Conservation (phyloP, 2,329 filamentous ascomycete species). For the Hypoxylon sp. region DNA sequence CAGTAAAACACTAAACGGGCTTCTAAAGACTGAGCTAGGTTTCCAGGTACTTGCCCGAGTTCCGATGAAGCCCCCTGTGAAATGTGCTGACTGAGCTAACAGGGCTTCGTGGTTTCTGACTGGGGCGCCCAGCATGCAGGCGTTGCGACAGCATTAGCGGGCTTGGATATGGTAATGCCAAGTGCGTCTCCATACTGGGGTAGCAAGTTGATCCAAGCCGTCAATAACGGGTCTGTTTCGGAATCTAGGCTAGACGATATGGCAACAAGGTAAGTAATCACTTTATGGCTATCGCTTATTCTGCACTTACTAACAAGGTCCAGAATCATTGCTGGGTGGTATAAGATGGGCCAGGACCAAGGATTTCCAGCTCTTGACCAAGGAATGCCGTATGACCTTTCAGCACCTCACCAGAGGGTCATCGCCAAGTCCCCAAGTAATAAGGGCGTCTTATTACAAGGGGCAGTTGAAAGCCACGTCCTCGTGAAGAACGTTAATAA, state of each 20-base stretch:
- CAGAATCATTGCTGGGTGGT: constrained; percentile 67
- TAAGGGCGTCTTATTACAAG: constrained; percentile 61
- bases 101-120: constrained; percentile 76
- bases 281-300: no score
- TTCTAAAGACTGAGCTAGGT: constrained; percentile 73
- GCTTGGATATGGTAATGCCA: constrained; percentile 81
- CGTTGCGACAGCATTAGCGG: constrained; percentile 71
- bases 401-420: constrained; percentile 63
- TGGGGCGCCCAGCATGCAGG: constrained; percentile 77
- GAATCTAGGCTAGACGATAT: constrained; percentile 71
- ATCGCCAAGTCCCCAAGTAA: constrained; percentile 64
- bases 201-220: constrained; percentile 68
- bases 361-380: constrained; percentile 60
- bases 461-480: constrained; percentile 72
- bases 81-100: constrained; percentile 54
- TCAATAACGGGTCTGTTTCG: constrained; percentile 71
- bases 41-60: constrained; percentile 61
- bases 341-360: constrained; percentile 65
- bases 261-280: constrained; percentile 58
- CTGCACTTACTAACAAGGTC: constrained; percentile 17
- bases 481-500: constrained; percentile 71
- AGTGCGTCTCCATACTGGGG: constrained; percentile 58
- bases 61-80: constrained; percentile 50
- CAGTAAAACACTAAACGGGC: constrained; percentile 73
- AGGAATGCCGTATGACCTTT: constrained; percentile 64